A percentile compares a stretch with the other conserved stretches of the same genome.
phyloP scores from a whole-genome alignment of 371 early-diverging fungal genomes.

The Vairimorpha necatrix region DNA sequence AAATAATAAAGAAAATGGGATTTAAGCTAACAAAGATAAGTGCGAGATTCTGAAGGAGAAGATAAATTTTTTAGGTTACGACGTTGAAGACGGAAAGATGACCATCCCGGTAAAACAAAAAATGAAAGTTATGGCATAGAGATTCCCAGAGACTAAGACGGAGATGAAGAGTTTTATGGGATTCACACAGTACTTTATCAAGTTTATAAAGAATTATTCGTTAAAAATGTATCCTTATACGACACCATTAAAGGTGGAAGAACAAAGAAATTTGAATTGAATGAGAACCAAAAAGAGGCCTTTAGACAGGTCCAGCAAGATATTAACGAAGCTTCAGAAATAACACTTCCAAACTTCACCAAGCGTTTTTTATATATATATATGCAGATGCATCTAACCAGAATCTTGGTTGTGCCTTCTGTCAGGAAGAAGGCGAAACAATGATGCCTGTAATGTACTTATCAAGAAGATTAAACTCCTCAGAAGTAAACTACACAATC shows the following conservation, averaged over 20 bases:
- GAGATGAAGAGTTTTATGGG: background rate
- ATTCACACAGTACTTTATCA: background rate
- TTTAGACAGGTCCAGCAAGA: background rate
- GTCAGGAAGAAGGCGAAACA: background rate
- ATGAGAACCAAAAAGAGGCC: background rate
- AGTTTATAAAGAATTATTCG: background rate
- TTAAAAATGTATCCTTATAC: background rate
- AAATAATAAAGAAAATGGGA: background rate
- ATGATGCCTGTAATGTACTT: background rate
- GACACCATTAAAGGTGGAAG: background rate
- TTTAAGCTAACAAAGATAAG: background rate
- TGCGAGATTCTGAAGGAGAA: background rate
- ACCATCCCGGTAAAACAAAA: background rate
- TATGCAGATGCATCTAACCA: constrained; percentile 33
- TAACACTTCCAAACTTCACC: background rate
- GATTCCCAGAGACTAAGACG: background rate
- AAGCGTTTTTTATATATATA: background rate
- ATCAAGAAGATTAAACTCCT: background rate
- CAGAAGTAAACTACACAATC: constrained; percentile 16
- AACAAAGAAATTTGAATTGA: background rate
- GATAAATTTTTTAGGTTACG: background rate
- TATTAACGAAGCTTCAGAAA: background rate
- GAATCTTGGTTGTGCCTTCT: constrained; percentile 8
- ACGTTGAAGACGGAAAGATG: background rate
- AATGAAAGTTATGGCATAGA: background rate